Conservation (phyloP, 257 asterid species). For the Salvia splendens region DNA sequence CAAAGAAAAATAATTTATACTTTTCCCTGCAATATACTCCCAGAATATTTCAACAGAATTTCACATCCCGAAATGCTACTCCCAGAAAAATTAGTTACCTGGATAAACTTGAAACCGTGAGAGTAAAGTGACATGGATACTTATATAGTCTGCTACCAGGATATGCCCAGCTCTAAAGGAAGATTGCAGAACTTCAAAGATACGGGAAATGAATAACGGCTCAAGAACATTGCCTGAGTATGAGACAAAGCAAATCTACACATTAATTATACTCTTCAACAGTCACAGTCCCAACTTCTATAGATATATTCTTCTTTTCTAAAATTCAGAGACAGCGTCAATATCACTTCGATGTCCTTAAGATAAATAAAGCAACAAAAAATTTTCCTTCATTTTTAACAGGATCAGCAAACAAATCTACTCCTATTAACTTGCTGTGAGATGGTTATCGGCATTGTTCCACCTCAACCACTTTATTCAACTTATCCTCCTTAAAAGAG, state of each 20-base stretch:
- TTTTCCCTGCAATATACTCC: neutral
- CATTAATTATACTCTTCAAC: neutral
- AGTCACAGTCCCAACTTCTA: neutral
- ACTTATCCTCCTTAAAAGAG: neutral
- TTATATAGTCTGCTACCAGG: conserved; percentile 65
- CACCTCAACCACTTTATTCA: conserved; percentile 1
- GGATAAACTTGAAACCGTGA: conserved; percentile 69
- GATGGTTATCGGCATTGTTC: conserved; percentile 8
- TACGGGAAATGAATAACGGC: conserved; percentile 52
- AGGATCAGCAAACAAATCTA: neutral
- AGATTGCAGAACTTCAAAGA: conserved; percentile 73
- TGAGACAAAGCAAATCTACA: conserved; percentile 21
- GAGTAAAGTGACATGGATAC: conserved; percentile 79
- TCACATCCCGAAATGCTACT: neutral
- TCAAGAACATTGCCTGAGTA: conserved; percentile 63
- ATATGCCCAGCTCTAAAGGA: conserved; percentile 79
- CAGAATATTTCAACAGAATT: neutral
- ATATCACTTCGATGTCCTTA: neutral
- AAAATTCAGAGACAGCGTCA: too few relatives aligned
- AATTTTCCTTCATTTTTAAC: neutral
- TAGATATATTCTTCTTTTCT: too few relatives aligned
- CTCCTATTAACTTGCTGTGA: conserved; percentile 1
- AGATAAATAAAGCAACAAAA: conserved; percentile 2
- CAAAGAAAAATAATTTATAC: neutral
- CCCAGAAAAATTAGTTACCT: conserved; percentile 44